These are phyloP conservation scores for Potentilla sterilis DNA, from an alignment of 306 rosid species.

Conservation along the genomic window DNA sequence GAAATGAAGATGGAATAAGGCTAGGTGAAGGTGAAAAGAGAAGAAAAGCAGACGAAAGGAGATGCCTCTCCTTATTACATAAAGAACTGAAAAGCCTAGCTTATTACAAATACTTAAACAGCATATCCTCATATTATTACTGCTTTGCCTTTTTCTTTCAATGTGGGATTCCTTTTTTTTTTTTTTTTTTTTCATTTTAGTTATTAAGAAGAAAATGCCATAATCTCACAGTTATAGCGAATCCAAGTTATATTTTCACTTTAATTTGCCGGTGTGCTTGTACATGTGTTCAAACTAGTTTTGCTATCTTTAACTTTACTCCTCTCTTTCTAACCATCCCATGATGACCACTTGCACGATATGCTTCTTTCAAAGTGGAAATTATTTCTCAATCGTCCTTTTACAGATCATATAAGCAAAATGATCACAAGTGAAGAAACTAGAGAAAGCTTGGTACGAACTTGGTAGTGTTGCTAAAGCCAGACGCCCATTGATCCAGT, in stretches of 20 bases:
- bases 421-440: background rate
- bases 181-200: background rate
- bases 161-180: background rate
- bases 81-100: background rate
- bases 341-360: background rate
- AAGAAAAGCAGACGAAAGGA: slow-evolving; percentile 10
- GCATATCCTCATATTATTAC: slow-evolving; percentile 4
- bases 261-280: background rate
- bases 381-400: background rate
- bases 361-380: background rate
- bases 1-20: too few relatives aligned
- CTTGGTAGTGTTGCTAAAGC: background rate
- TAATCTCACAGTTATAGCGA: background rate
- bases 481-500: background rate
- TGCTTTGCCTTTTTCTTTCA: background rate
- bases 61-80: slow-evolving; percentile 17
- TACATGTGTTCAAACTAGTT: background rate
- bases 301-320: background rate
- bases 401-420: background rate
- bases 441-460: too few relatives aligned
- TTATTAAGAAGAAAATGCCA: background rate
- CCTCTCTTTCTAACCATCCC: background rate
- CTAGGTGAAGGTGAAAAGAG: slow-evolving; percentile 10
- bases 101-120: too few relatives aligned
- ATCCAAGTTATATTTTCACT: background rate